These are phyloP conservation scores for Cochlearia excelsa DNA, from an alignment of 345 rosid species.

Conservation along the genomic window DNA sequence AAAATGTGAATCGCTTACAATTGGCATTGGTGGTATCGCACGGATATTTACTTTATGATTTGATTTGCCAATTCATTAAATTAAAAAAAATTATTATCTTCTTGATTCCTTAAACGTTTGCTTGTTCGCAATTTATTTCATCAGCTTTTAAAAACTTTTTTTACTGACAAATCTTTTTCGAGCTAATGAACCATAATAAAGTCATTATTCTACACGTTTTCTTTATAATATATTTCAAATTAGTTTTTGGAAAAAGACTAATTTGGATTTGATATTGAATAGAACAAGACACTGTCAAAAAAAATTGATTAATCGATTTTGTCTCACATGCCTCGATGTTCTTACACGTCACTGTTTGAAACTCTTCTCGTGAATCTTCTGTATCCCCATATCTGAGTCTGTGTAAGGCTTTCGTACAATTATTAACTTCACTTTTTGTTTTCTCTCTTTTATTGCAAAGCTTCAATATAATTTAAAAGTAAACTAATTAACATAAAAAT, in stretches of 20 bases:
- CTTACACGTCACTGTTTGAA: constrained; percentile 32
- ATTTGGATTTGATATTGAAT: constrained; percentile 26
- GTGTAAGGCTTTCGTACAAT: neutral
- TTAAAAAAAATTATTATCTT: neutral
- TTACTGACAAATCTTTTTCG: constrained; percentile 24
- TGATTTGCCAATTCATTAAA: constrained; percentile 2
- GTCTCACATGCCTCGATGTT: constrained; percentile 35
- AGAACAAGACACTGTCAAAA: constrained; percentile 33
- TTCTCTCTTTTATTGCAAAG: neutral
- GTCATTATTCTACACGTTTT: neutral
- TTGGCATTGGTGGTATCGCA: neutral
- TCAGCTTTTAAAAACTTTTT: constrained; percentile 25
- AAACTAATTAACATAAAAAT: too few species aligned
- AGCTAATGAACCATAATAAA: neutral
- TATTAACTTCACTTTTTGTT: neutral
- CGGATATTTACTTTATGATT: constrained; percentile 15
- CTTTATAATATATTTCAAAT: neutral
- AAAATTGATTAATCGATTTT: constrained; percentile 33
- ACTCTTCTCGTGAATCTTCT: constrained; percentile 34
- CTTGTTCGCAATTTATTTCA: constrained; percentile 34
- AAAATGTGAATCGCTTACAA: neutral
- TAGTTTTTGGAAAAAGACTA: neutral
- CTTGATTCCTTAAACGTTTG: constrained; percentile 30
- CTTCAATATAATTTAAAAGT: too few species aligned
- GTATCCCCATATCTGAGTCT: neutral